Conservation (phyloP, 805 yeast genomes). For the Wickerhamomyces kurtzmanii region DNA sequence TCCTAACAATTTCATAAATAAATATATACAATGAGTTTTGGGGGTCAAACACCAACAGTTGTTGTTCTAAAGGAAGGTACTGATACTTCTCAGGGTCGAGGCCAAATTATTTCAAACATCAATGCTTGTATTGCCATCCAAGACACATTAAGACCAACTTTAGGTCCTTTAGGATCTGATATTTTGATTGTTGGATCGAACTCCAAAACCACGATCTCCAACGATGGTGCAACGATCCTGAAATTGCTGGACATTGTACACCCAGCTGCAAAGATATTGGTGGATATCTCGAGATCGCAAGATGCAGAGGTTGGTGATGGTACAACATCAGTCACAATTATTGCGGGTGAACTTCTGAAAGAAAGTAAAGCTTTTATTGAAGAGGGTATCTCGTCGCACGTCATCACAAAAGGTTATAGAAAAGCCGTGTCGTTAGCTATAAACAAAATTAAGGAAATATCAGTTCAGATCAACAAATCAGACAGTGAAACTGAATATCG, state of each 20-base stretch:
- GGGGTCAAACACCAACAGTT: conserved; percentile 94
- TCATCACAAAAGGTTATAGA: conserved; percentile 80
- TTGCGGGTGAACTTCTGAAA: conserved; percentile 91
- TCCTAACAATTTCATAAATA: too few species aligned
- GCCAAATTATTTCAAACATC: conserved; percentile 90
- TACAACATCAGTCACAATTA: conserved; percentile 87
- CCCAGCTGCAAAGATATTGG: conserved; percentile 95
- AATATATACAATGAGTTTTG: conserved; percentile 58
- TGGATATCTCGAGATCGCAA: conserved; percentile 90
- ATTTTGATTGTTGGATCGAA: conserved; percentile 76
- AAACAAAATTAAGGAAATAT: conserved; percentile 59
- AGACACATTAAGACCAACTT: conserved; percentile 87
- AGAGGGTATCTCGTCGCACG: conserved; percentile 90
- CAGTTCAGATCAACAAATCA: conserved; percentile 53
- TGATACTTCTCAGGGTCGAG: conserved; percentile 92
- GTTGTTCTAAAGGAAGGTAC: conserved; percentile 98
- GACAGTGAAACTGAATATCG: conserved; percentile 42
- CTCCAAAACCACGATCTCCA: conserved; percentile 90
- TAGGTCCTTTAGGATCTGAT: conserved; percentile 97
- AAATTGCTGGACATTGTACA: conserved; percentile 90
- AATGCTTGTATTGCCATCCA: conserved; percentile 97
- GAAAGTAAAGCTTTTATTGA: conserved; percentile 88
- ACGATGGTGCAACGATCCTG: conserved; percentile 96
- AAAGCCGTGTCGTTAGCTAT: conserved; percentile 75
- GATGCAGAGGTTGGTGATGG: conserved; percentile 99